phyloP scores from a whole-genome alignment of 2,329 filamentous ascomycete genomes.

The Pestalotiopsis sp. region DNA sequence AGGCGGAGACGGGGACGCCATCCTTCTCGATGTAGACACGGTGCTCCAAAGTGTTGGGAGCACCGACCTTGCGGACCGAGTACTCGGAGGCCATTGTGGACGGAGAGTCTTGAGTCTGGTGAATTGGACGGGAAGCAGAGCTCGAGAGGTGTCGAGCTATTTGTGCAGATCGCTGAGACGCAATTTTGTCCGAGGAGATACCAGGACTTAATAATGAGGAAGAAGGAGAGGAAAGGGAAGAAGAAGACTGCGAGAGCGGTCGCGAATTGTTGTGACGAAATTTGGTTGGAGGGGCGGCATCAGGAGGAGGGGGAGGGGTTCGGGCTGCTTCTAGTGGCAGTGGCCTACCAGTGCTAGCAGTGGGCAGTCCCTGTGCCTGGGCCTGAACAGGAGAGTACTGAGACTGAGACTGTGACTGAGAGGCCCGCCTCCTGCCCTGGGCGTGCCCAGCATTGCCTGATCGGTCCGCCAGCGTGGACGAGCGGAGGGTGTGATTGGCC shows the following conservation, averaged over 20 bases:
- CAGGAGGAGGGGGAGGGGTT: slow-evolving; percentile 24
- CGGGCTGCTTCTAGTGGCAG: background rate
- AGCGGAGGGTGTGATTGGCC: slow-evolving; percentile 14
- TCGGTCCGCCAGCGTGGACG: slow-evolving; percentile 11
- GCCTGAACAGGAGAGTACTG: background rate
- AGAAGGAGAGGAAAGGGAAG: slow-evolving; percentile 17
- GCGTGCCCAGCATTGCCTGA: slow-evolving; percentile 3
- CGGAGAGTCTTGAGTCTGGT: slow-evolving; percentile 18
- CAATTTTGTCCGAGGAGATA: slow-evolving; percentile 39
- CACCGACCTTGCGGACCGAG: slow-evolving; percentile 82
- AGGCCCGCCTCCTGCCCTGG: background rate
- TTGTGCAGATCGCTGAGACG: slow-evolving; percentile 53
- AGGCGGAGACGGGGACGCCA: slow-evolving; percentile 89
- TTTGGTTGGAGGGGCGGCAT: slow-evolving; percentile 23
- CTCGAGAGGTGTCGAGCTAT: slow-evolving; percentile 57
- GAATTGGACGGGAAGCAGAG: slow-evolving; percentile 30
- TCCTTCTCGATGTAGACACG: slow-evolving; percentile 98
- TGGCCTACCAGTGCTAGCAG: too few relatives aligned
- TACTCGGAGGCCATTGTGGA: slow-evolving; percentile 67
- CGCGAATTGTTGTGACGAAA: slow-evolving; percentile 17
- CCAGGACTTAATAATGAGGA: slow-evolving; percentile 7
- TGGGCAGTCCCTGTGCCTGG: slow-evolving; percentile 4
- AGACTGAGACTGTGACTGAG: background rate
- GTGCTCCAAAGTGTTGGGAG: slow-evolving; percentile 93
- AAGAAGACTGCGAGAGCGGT: slow-evolving; percentile 12